Percentiles rank a stretch among this genome's conserved stretches.
Conservation (phyloP, 495 filamentous ascomycete species). For the Penicillium arizonense region DNA sequence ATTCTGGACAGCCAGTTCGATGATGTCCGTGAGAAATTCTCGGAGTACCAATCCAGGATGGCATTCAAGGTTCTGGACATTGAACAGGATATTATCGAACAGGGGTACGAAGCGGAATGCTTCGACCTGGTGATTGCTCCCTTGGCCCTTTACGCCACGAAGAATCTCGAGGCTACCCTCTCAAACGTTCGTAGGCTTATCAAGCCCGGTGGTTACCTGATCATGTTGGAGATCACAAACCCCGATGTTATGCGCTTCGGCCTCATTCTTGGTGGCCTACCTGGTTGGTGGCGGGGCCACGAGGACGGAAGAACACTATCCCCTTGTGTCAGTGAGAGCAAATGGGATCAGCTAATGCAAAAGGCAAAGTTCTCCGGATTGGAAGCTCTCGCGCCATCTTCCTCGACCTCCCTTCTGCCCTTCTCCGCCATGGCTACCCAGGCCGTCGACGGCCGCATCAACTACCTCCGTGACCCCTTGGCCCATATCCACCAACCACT, state of each 20-base stretch:
- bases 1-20: constrained; percentile 45
- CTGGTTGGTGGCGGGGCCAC: constrained; percentile 53
- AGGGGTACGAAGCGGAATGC: constrained; percentile 38
- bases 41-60: constrained; percentile 27
- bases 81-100: constrained; percentile 33
- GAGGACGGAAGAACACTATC: constrained; percentile 39
- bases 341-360: constrained; percentile 42
- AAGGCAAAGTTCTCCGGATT: constrained; percentile 46
- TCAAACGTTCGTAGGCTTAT: constrained; percentile 36
- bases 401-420: constrained; percentile 17
- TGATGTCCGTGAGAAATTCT: constrained; percentile 15
- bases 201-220: constrained; percentile 53
- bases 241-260: constrained; percentile 24
- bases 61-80: constrained; percentile 46
- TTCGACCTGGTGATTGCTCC: constrained; percentile 50
- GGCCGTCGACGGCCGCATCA: constrained; percentile 41
- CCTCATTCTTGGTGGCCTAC: constrained; percentile 37
- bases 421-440: constrained; percentile 43
- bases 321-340: constrained; percentile 27
- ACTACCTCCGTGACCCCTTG: constrained; percentile 28
- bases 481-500: constrained; percentile 3
- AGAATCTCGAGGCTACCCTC: constrained; percentile 21
- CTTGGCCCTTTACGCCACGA: constrained; percentile 23
- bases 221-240: constrained; percentile 46
- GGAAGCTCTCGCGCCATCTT: constrained; percentile 32